These are phyloP conservation scores for Trichoderma brevicompactum DNA, from an alignment of 2,329 filamentous ascomycete genomes.

Conservation along the genomic window DNA sequence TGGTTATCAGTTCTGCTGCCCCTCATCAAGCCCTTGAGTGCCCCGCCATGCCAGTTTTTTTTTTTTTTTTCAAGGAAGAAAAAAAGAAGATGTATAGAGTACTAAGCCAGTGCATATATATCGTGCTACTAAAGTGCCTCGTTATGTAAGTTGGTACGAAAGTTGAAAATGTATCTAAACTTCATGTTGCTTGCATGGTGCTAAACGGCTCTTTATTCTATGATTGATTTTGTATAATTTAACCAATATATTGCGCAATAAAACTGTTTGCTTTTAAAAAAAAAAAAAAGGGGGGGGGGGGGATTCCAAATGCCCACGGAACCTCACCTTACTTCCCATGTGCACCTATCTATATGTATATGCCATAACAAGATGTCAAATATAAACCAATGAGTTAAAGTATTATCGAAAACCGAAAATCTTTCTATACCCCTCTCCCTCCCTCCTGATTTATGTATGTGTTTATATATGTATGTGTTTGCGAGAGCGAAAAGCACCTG, in stretches of 20 bases:
- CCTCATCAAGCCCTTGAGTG: neutral
- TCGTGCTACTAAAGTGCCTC: too few relatives aligned
- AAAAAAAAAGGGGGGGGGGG: neutral
- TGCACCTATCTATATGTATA: neutral
- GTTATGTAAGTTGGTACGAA: too few relatives aligned
- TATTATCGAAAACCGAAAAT: neutral
- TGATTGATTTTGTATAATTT: too few relatives aligned
- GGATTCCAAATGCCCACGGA: neutral
- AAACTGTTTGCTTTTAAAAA: neutral
- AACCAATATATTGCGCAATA: neutral
- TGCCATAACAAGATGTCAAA: neutral
- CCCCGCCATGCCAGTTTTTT: conserved; percentile 3
- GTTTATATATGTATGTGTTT: neutral
- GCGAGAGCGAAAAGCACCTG: neutral
- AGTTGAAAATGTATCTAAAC: too few relatives aligned
- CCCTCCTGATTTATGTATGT: neutral
- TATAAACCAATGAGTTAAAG: neutral
- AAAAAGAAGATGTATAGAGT: too few relatives aligned
- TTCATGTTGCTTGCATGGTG: too few relatives aligned
- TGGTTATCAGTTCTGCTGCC: neutral
- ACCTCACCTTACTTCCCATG: neutral
- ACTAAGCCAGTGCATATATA: too few relatives aligned
- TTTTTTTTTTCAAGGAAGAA: too few relatives aligned
- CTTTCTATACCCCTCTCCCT: too few relatives aligned
- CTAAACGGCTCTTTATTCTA: too few relatives aligned